These are phyloP conservation scores for Saturnispora mendoncae DNA, from an alignment of 805 yeast species.

Conservation along the genomic window DNA sequence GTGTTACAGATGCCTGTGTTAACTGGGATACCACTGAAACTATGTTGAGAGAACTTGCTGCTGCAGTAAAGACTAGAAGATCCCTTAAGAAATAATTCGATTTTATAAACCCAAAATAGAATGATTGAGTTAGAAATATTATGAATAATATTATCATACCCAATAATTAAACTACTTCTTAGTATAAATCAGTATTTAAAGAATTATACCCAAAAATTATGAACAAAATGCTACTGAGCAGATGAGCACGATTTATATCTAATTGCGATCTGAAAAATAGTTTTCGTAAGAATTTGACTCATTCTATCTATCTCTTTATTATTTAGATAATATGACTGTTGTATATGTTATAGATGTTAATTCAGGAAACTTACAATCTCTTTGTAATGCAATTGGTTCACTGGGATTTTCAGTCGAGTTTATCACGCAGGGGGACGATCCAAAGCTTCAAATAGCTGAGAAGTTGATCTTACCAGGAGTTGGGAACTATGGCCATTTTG, in stretches of 20 bases:
- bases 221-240: too few relatives aligned
- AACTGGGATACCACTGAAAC: conserved; percentile 80
- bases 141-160: too few relatives aligned
- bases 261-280: background rate
- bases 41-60: conserved; percentile 71
- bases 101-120: too few relatives aligned
- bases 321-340: conserved; percentile 11
- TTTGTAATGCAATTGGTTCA: conserved; percentile 74
- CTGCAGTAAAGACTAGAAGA: conserved; percentile 80
- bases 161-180: too few relatives aligned
- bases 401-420: conserved; percentile 64
- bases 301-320: background rate
- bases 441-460: conserved; percentile 37
- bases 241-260: background rate
- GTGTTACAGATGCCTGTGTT: conserved; percentile 96
- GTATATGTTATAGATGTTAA: conserved; percentile 86
- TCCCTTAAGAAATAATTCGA: conserved; percentile 16
- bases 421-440: conserved; percentile 51
- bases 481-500: conserved; percentile 94
- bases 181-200: too few relatives aligned
- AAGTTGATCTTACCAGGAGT: conserved; percentile 88
- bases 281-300: conserved; percentile 1
- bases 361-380: conserved; percentile 87
- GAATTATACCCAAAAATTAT: too few relatives aligned
- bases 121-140: too few relatives aligned